Percentiles rank a stretch among this genome's conserved stretches.
Conservation (phyloP, 225 moss, liverwort and hornwort species). For the Marchantia polymorpha region DNA sequence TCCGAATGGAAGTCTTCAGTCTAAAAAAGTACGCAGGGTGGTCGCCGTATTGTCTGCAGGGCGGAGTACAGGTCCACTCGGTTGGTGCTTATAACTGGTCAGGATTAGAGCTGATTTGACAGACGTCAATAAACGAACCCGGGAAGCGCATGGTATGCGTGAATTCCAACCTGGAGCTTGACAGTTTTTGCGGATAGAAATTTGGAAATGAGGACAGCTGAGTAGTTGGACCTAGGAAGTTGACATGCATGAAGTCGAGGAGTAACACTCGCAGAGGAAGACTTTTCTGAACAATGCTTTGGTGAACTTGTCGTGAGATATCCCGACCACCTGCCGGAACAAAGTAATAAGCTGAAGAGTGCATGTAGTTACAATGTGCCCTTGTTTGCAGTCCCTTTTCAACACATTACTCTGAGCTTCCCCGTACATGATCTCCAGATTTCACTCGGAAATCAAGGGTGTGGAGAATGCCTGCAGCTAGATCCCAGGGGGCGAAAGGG, state of each 20-base stretch:
- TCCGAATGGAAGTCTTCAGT: not conserved
- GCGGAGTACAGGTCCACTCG: not conserved
- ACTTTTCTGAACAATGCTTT: not conserved
- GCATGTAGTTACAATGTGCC: not conserved
- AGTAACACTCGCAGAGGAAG: not conserved
- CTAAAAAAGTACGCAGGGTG: not conserved
- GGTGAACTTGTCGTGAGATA: not conserved
- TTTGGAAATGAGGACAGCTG: not conserved
- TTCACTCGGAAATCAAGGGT: slow-evolving; percentile 1
- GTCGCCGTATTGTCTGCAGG: slow-evolving; percentile 1
- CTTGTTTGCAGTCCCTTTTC: not conserved
- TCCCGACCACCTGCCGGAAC: too few species aligned
- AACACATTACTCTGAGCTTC: not conserved
- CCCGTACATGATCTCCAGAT: slow-evolving; percentile 9
- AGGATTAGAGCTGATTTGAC: not conserved
- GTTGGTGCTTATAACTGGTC: not conserved
- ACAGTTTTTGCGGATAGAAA: not conserved
- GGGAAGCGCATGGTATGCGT: not conserved
- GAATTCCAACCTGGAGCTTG: not conserved
- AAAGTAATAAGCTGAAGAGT: not conserved
- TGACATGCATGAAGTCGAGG: not conserved
- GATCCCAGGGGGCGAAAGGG: slow-evolving; percentile 1
- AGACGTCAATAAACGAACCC: not conserved
- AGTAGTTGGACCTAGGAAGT: not conserved
- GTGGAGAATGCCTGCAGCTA: slow-evolving; percentile 27